Evolutionary conservation across 371 early-diverging fungal species (phyloP).

Genomic region (Batrachochytrium dendrobatidis): DNA sequence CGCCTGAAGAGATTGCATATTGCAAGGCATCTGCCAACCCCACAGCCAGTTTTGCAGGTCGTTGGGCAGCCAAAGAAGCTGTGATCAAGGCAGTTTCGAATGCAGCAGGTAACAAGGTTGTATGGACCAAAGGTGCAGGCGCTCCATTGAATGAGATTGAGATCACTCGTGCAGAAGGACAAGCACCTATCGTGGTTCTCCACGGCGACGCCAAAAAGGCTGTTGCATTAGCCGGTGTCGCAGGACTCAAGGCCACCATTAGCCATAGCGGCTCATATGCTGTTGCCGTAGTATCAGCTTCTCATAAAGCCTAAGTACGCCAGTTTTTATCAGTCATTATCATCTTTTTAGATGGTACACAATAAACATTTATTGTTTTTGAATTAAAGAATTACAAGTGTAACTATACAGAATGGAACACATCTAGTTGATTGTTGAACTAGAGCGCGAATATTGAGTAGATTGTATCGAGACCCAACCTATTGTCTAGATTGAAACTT

Average conservation of each 20-base stretch:
- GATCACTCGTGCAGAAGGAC: slow-evolving; percentile 61
- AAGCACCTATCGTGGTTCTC: slow-evolving; percentile 82
- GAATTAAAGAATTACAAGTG: no score
- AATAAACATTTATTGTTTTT: no score
- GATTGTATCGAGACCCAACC: no score
- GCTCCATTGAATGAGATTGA: slow-evolving; percentile 90
- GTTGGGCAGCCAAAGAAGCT: slow-evolving; percentile 96
- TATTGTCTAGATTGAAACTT: no score
- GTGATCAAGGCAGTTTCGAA: slow-evolving; percentile 90
- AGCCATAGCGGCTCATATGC: slow-evolving; percentile 89
- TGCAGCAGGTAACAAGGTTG: slow-evolving; percentile 27
- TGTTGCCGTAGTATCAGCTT: slow-evolving; percentile 83
- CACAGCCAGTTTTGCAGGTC: slow-evolving; percentile 83
- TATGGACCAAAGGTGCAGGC: slow-evolving; percentile 73
- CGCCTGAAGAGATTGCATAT: slow-evolving; percentile 69
- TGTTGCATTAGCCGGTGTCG: slow-evolving; percentile 62
- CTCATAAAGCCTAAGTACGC: no score
- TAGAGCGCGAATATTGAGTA: no score
- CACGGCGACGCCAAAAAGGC: slow-evolving; percentile 75
- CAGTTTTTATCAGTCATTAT: no score
- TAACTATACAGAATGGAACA: no score
- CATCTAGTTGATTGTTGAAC: no score
- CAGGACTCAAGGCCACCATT: slow-evolving; percentile 80
- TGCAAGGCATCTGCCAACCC: slow-evolving; percentile 58
- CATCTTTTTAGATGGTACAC: no score